phyloP scores from a whole-genome alignment of 306 rosid genomes.

The Ziziphus jujuba region DNA sequence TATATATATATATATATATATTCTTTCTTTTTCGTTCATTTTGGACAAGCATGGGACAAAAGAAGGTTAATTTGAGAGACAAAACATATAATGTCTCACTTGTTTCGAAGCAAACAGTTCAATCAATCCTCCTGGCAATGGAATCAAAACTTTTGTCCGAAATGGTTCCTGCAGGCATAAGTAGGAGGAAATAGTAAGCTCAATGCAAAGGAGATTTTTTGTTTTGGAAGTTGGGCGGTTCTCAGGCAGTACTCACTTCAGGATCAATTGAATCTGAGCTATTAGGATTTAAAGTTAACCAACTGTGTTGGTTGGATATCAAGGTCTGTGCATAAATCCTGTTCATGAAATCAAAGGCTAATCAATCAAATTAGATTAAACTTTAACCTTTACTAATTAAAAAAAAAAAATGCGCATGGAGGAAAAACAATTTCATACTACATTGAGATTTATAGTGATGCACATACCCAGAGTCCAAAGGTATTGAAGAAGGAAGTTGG shows the following conservation, averaged over 20 bases:
- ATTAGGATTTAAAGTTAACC: slow-evolving; percentile 68
- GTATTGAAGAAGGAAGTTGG: slow-evolving; percentile 55
- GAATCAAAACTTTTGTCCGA: slow-evolving; percentile 79
- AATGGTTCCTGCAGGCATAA: slow-evolving; percentile 52
- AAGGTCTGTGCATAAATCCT: slow-evolving; percentile 72
- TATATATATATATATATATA: too few species aligned
- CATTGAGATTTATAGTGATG: too few species aligned
- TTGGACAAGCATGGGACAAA: slow-evolving; percentile 2
- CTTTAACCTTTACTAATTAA: too few species aligned
- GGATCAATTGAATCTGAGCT: slow-evolving; percentile 36
- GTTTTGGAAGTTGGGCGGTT: background rate
- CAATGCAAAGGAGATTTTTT: background rate
- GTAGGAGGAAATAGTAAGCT: background rate
- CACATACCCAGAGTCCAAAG: slow-evolving; percentile 71
- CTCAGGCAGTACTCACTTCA: slow-evolving; percentile 42
- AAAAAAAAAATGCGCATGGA: background rate
- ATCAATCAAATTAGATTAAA: background rate
- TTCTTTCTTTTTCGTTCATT: too few species aligned
- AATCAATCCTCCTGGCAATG: slow-evolving; percentile 66
- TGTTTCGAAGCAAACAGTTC: slow-evolving; percentile 77
- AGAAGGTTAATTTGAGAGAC: background rate
- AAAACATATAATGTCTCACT: slow-evolving; percentile 30
- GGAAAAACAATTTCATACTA: too few species aligned
- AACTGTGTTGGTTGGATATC: slow-evolving; percentile 66
- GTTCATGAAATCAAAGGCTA: slow-evolving; percentile 15